Evolutionary conservation across 768 basidiomycete genomes (phyloP).

Genomic region (Suillus hirtellus): DNA sequence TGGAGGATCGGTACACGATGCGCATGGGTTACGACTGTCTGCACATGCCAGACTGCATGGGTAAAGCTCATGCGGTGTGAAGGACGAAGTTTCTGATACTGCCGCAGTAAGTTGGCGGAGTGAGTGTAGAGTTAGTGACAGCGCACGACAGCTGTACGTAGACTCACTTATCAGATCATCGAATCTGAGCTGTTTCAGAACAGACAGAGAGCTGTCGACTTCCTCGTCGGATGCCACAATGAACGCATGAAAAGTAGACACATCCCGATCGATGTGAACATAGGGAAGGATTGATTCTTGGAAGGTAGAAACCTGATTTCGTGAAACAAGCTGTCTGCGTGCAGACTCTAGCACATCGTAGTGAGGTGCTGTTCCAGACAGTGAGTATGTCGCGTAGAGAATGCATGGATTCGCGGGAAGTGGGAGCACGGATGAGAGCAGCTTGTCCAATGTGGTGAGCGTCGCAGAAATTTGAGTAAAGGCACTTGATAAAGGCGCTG

Average conservation of each 20-base stretch:
- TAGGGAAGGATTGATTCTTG: conserved; percentile 52
- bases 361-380: conserved; percentile 26
- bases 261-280: conserved; percentile 45
- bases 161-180: conserved; percentile 55
- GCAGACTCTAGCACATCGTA: conserved; percentile 55
- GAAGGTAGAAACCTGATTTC: conserved; percentile 39
- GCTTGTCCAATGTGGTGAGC: conserved; percentile 37
- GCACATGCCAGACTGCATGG: conserved; percentile 54
- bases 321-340: conserved; percentile 47
- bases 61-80: conserved; percentile 51
- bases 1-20: conserved; percentile 31
- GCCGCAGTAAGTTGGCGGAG: conserved; percentile 3
- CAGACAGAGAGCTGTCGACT: conserved; percentile 30
- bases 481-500: conserved; percentile 17
- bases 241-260: conserved; percentile 61
- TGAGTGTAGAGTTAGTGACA: conserved; percentile 13
- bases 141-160: neutral
- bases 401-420: conserved; percentile 47
- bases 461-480: conserved; percentile 27
- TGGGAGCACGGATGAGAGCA: conserved; percentile 49
- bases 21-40: conserved; percentile 38
- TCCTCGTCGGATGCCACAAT: conserved; percentile 41
- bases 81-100: conserved; percentile 47
- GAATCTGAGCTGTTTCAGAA: conserved; percentile 42
- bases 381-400: conserved; percentile 45